A percentile compares a stretch with the other conserved stretches of the same genome.
Conservation (phyloP, 768 basidiomycete species). For the Macrolepiota dolichaula region DNA sequence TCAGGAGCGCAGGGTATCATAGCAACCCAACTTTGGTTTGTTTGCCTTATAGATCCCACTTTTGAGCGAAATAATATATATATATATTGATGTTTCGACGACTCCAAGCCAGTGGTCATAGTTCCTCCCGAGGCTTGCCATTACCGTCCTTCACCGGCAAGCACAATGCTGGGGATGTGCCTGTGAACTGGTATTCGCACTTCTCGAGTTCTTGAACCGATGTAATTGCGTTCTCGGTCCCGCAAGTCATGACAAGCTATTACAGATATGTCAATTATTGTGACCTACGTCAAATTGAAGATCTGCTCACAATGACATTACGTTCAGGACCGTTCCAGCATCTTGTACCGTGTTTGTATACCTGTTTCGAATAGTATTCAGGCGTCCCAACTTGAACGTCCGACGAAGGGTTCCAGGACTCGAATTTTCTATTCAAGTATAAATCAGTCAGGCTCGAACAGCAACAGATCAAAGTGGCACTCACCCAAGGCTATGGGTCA, state of each 20-base stretch:
- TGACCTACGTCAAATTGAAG: not conserved
- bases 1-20: too few relatives aligned
- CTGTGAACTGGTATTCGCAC: slow-evolving; percentile 90
- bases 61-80: not conserved
- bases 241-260: slow-evolving; percentile 81
- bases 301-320: slow-evolving; percentile 62
- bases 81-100: not conserved
- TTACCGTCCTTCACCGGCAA: slow-evolving; percentile 45
- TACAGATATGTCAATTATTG: slow-evolving; percentile 6
- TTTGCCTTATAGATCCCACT: too few relatives aligned
- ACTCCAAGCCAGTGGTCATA: slow-evolving; percentile 22
- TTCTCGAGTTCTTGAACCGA: slow-evolving; percentile 89
- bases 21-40: too few relatives aligned
- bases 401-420: slow-evolving; percentile 71
- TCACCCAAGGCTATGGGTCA: slow-evolving; percentile 79
- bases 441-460: not conserved
- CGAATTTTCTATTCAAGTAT: slow-evolving; percentile 54
- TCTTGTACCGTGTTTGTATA: slow-evolving; percentile 79
- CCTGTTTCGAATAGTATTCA: slow-evolving; percentile 78
- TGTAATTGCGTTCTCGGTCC: slow-evolving; percentile 76
- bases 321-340: slow-evolving; percentile 98
- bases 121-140: slow-evolving; percentile 36
- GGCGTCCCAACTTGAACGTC: slow-evolving; percentile 56
- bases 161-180: slow-evolving; percentile 84
- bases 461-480: slow-evolving; percentile 20